Percentiles rank a stretch among this genome's conserved stretches.
phyloP scores from a whole-genome alignment of 257 asterid species.

The Solanum ossicruentum region DNA sequence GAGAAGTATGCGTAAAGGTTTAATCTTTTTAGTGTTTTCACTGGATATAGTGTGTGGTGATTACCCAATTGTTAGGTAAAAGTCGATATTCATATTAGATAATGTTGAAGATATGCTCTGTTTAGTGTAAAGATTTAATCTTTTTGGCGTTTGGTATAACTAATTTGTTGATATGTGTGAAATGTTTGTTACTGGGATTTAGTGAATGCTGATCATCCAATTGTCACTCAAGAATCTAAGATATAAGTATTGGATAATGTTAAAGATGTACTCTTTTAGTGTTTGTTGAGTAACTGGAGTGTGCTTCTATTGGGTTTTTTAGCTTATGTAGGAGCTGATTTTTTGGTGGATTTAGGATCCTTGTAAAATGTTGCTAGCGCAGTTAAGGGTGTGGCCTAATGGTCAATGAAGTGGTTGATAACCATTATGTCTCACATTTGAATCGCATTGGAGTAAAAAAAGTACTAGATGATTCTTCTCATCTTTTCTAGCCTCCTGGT shows the following conservation, averaged over 20 bases:
- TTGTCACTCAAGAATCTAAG: neutral
- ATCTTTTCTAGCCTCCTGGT: too few relatives aligned
- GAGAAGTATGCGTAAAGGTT: neutral
- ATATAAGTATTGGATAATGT: neutral
- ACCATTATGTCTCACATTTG: too few relatives aligned
- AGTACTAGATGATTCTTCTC: too few relatives aligned
- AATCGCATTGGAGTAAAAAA: too few relatives aligned
- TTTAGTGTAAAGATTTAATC: neutral
- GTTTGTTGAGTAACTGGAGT: neutral
- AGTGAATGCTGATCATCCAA: neutral
- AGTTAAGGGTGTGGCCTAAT: too few relatives aligned
- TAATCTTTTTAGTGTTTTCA: neutral
- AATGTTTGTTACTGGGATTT: neutral
- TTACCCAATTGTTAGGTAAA: neutral
- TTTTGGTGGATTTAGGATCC: neutral
- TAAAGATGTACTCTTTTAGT: neutral
- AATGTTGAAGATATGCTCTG: neutral
- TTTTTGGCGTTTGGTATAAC: neutral
- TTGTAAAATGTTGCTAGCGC: neutral
- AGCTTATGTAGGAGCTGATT: neutral
- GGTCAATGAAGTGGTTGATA: too few relatives aligned
- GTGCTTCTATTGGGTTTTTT: neutral
- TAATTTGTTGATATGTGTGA: neutral
- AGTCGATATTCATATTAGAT: neutral
- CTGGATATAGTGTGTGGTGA: neutral